Evolutionary conservation across 495 filamentous ascomycete genomes (phyloP).

Genomic region (Penicillium cosmopolitanum): DNA sequence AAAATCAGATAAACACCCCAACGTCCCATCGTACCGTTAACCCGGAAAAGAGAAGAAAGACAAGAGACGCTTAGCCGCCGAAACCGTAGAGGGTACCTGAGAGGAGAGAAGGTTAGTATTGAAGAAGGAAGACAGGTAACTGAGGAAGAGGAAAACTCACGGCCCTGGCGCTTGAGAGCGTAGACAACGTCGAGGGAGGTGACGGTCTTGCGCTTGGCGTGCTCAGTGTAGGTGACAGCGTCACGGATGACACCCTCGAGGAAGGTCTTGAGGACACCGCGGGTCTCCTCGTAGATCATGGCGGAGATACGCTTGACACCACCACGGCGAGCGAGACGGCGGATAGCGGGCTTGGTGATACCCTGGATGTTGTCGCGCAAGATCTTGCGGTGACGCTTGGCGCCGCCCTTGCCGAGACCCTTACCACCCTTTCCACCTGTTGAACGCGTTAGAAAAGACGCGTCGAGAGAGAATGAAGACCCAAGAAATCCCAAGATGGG

Average conservation of each 20-base stretch:
- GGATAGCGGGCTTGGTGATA: constrained; percentile 99
- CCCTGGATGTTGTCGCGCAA: constrained; percentile 98
- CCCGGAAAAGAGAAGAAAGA: constrained; percentile 45
- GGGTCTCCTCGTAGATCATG: constrained; percentile 99
- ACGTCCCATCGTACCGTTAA: constrained; percentile 56
- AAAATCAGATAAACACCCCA: constrained; percentile 55
- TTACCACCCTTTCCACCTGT: constrained; percentile 96
- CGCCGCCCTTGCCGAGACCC: constrained; percentile 96
- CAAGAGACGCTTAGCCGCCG: constrained; percentile 78
- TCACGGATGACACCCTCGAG: constrained; percentile 99
- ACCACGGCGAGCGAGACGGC: constrained; percentile 98
- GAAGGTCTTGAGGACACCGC: constrained; percentile 99
- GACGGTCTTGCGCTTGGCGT: constrained; percentile 99
- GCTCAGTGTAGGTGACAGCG: constrained; percentile 98
- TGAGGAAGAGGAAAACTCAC: constrained; percentile 46
- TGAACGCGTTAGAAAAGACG: constrained; percentile 45
- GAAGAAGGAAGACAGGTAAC: neutral
- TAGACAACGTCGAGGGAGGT: constrained; percentile 97
- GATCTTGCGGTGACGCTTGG: constrained; percentile 95
- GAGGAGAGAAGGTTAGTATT: constrained; percentile 25
- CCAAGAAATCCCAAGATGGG: constrained; percentile 1
- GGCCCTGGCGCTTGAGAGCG: constrained; percentile 94
- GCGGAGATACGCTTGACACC: constrained; percentile 99
- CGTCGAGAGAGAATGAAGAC: constrained; percentile 12
- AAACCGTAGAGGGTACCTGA: constrained; percentile 91